phyloP scores from a whole-genome alignment of 768 basidiomycete genomes.

The Tremella mesenterica region DNA sequence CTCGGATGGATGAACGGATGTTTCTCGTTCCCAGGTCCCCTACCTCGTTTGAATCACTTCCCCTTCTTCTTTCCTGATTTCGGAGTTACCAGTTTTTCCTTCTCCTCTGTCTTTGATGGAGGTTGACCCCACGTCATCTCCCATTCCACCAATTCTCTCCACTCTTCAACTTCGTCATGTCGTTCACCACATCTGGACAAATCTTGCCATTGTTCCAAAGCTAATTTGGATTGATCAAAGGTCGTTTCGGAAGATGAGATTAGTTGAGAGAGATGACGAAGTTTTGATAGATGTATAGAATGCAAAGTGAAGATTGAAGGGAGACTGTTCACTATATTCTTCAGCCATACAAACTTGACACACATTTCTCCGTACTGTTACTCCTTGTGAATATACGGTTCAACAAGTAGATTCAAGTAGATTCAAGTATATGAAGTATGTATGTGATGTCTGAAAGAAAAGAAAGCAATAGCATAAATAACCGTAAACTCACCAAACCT shows the following conservation, averaged over 20 bases:
- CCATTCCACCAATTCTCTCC: conserved; percentile 32
- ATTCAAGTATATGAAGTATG: background rate
- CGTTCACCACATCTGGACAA: conserved; percentile 21
- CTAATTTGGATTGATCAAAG: conserved; percentile 29
- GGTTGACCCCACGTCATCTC: conserved; percentile 18
- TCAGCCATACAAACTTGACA: background rate
- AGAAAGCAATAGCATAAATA: background rate
- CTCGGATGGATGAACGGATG: background rate
- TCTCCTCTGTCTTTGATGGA: background rate
- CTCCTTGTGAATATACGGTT: background rate
- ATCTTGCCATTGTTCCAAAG: conserved; percentile 31
- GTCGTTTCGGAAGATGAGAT: conserved; percentile 17
- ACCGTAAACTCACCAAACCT: conserved; percentile 22
- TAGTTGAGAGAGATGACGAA: conserved; percentile 9
- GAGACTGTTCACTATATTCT: conserved; percentile 25
- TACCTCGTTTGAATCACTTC: no score
- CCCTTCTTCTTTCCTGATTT: background rate
- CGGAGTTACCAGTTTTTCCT: background rate
- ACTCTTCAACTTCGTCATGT: conserved; percentile 21
- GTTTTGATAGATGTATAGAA: conserved; percentile 13
- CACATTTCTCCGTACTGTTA: background rate
- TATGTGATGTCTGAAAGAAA: background rate
- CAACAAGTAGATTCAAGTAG: background rate
- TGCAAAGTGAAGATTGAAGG: conserved; percentile 21
- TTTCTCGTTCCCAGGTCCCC: no score